Percentiles rank a stretch among this genome's conserved stretches.
phyloP scores from a whole-genome alignment of 106 monocot species.

The Vanilla planifolia region DNA sequence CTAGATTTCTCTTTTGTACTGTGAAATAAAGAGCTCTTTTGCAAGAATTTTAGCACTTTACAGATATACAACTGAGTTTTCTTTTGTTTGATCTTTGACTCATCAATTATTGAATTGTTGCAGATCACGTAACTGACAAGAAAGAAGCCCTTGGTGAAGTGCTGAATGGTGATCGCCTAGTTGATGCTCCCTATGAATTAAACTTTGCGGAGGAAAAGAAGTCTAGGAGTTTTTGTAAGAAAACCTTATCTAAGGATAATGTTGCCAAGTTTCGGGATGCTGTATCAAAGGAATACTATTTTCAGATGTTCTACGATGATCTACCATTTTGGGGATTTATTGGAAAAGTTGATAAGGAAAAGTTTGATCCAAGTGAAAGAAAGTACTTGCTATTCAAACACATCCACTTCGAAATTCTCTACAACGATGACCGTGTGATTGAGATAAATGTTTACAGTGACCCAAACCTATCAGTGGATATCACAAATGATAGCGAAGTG shows the following conservation, averaged over 20 bases:
- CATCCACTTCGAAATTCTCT: slow-evolving; percentile 57
- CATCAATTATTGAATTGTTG: background rate
- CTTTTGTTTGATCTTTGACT: background rate
- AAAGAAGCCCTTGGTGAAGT: slow-evolving; percentile 76
- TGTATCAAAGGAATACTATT: slow-evolving; percentile 70
- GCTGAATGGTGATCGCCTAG: slow-evolving; percentile 69
- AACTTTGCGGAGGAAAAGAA: slow-evolving; percentile 51
- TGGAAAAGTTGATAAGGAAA: slow-evolving; percentile 57
- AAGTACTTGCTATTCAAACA: slow-evolving; percentile 62
- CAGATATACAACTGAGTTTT: no score
- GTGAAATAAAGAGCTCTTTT: no score
- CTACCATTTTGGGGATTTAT: slow-evolving; percentile 78
- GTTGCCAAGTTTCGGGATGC: slow-evolving; percentile 58
- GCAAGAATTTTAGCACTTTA: no score
- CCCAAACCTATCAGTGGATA: slow-evolving; percentile 45
- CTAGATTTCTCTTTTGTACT: no score
- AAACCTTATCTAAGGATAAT: slow-evolving; percentile 43
- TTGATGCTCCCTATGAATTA: slow-evolving; percentile 65
- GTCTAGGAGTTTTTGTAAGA: slow-evolving; percentile 51
- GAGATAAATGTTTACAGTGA: slow-evolving; percentile 60
- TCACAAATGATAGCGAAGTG: slow-evolving; percentile 64
- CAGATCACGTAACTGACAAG: slow-evolving; percentile 67
- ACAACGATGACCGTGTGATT: slow-evolving; percentile 66
- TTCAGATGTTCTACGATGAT: slow-evolving; percentile 85
- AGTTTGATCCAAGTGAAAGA: slow-evolving; percentile 24